A percentile compares a stretch with the other conserved stretches of the same genome.
phyloP scores from a whole-genome alignment of 73 alveolate genomes.

The Loxodes magnus region DNA sequence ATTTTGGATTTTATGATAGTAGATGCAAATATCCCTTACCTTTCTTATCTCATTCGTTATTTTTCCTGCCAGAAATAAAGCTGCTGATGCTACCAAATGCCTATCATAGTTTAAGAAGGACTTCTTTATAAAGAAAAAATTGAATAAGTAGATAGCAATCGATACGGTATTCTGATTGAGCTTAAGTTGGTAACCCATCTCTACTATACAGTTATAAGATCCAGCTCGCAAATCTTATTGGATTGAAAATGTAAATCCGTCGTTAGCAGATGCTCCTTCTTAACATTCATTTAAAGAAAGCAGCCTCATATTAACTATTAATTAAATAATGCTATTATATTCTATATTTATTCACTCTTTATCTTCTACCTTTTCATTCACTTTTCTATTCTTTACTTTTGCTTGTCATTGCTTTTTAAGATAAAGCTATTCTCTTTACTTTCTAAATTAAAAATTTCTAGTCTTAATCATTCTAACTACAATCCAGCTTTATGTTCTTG shows the following conservation, averaged over 20 bases:
- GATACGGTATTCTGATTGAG: slow-evolving; percentile 2
- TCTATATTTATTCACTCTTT: no score
- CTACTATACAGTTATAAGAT: not conserved
- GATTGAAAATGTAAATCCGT: slow-evolving; percentile 12
- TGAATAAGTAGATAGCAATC: slow-evolving; percentile 8
- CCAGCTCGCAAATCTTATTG: slow-evolving; percentile 12
- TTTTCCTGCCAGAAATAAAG: slow-evolving; percentile 11
- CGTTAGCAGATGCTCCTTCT: no score
- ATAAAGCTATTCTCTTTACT: no score
- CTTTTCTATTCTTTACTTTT: no score
- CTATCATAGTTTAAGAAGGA: slow-evolving; percentile 9
- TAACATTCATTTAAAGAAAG: no score
- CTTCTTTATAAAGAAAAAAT: not conserved
- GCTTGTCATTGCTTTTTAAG: no score
- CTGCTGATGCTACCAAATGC: slow-evolving; percentile 3
- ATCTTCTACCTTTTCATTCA: no score
- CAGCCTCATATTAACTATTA: no score
- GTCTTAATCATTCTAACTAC: no score
- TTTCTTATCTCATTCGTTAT: not conserved
- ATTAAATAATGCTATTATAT: no score
- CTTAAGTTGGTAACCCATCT: slow-evolving; percentile 11
- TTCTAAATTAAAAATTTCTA: no score
- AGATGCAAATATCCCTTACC: slow-evolving; percentile 1
- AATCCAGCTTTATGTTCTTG: no score
- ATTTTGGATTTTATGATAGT: not conserved